Conservation (phyloP, 345 rosid species). For the Melaleuca alternifolia region DNA sequence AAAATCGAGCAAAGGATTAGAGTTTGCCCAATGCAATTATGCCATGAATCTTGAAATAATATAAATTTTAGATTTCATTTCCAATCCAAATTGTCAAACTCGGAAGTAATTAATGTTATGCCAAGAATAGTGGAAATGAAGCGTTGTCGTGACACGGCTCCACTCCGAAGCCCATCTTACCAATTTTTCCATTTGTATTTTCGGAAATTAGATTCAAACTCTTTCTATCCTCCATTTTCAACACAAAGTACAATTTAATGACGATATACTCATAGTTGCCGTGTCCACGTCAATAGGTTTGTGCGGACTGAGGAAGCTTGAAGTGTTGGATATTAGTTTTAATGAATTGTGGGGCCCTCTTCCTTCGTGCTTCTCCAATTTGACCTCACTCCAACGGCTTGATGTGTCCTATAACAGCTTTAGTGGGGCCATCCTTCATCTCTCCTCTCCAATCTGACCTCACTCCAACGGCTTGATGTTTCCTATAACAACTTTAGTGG, state of each 20-base stretch:
- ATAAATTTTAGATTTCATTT: too few relatives aligned
- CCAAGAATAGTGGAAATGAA: neutral
- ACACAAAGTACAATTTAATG: neutral
- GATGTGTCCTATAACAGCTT: neutral
- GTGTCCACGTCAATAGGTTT: neutral
- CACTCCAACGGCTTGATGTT: too few relatives aligned
- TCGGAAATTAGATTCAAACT: too few relatives aligned
- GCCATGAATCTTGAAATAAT: too few relatives aligned
- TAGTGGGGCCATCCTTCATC: neutral
- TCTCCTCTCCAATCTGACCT: too few relatives aligned
- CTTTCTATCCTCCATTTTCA: neutral
- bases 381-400: neutral
- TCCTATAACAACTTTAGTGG: too few relatives aligned
- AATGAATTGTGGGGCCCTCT: neutral
- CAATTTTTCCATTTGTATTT: too few relatives aligned
- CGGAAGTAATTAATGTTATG: neutral
- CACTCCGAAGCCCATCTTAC: accelerated
- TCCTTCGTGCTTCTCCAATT: neutral
- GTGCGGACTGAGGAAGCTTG: neutral
- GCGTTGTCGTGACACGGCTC: too few relatives aligned
- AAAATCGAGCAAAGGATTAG: neutral
- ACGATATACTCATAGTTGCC: neutral
- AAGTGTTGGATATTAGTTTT: neutral
- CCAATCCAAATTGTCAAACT: neutral
- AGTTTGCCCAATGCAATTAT: too few relatives aligned